These are phyloP conservation scores for Mycosarcoma mackinlayi DNA, from an alignment of 1,284 basidiomycete species.

Conservation along the genomic window DNA sequence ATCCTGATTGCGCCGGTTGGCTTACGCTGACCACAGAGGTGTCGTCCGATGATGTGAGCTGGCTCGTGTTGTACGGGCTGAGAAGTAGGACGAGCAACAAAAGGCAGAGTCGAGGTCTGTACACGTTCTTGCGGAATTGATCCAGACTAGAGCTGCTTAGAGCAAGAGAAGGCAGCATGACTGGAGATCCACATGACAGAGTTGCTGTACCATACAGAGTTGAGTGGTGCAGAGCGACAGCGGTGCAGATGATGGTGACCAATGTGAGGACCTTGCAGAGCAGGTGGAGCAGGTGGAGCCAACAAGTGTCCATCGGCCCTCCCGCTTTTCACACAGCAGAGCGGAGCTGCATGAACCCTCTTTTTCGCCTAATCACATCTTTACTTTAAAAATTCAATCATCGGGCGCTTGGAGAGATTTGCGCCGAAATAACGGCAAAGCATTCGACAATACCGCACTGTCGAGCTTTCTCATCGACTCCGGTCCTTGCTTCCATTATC, in stretches of 20 bases:
- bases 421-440: background rate
- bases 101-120: slow-evolving; percentile 50
- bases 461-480: slow-evolving; percentile 2
- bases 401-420: no score
- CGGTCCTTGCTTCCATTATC: background rate
- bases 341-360: slow-evolving; percentile 10
- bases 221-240: no score
- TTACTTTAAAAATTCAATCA: background rate
- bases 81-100: slow-evolving; percentile 48
- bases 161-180: slow-evolving; percentile 35
- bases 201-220: background rate
- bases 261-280: no score
- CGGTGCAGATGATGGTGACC: background rate
- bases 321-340: no score
- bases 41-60: slow-evolving; percentile 20
- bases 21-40: slow-evolving; percentile 18
- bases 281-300: background rate
- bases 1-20: slow-evolving; percentile 27
- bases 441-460: no score
- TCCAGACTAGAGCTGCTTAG: slow-evolving; percentile 47
- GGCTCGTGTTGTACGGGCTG: slow-evolving; percentile 33
- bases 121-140: slow-evolving; percentile 48
- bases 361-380: no score
- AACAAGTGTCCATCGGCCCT: no score
- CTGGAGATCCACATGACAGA: slow-evolving; percentile 8